These are phyloP conservation scores for Aaosphaeria pasadenensis DNA, from an alignment of 2,329 filamentous ascomycete species.

Conservation along the genomic window DNA sequence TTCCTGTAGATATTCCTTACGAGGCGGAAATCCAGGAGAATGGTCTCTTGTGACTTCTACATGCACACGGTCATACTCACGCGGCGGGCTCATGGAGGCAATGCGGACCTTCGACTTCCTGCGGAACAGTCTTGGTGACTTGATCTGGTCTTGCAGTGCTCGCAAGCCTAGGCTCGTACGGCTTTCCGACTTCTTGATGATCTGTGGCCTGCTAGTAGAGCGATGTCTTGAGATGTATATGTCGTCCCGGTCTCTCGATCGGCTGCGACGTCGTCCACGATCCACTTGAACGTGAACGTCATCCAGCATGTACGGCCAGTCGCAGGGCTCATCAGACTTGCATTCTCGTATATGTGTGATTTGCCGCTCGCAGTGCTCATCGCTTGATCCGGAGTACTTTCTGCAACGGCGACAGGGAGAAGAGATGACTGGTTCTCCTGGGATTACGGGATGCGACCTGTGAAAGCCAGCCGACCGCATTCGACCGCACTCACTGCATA, in stretches of 20 bases:
- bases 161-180: conserved; percentile 21
- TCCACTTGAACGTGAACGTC: conserved; percentile 14
- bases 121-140: conserved; percentile 5
- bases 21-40: neutral
- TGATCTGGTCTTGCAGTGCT: conserved; percentile 14
- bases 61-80: neutral
- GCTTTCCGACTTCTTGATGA: conserved; percentile 15
- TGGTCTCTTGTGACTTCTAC: neutral
- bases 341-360: conserved; percentile 17
- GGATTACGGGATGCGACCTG: conserved; percentile 32
- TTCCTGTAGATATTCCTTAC: neutral
- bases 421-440: conserved; percentile 21
- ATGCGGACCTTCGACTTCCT: conserved; percentile 11
- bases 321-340: conserved; percentile 20
- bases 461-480: conserved; percentile 35
- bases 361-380: conserved; percentile 8
- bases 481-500: conserved; percentile 30
- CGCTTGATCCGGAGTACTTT: conserved; percentile 17
- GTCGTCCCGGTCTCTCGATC: conserved; percentile 14
- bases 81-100: conserved; percentile 18
- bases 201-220: conserved; percentile 15
- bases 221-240: conserved; percentile 11
- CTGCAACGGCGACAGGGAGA: conserved; percentile 29
- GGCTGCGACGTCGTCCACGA: conserved; percentile 15
- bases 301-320: conserved; percentile 17